Base-by-base conservation (phyloP, 257 asterid genomes). In the Jacaranda copaia region DNA sequence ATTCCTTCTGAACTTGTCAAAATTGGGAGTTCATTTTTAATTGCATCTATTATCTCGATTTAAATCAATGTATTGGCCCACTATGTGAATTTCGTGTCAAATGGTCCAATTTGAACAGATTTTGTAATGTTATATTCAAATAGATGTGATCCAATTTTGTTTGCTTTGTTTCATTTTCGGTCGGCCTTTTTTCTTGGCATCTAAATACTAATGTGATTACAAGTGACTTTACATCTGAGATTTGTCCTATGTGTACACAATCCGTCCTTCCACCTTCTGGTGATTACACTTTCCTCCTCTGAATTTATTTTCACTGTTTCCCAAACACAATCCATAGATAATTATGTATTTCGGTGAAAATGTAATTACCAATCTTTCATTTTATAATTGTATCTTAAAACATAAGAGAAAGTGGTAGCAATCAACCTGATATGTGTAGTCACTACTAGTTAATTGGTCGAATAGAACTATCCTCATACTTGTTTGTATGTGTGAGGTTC, bases 91-190 rank as follows among this genome's bases (percentile, higher is more conserved):
- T 46, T 73, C 36, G 39, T 56, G 56, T 67, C 13, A 57, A 79
- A 68, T 74, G 74, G 79, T 66, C 79, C 76, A 48, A 58, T 58
- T 74, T 48, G 42, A 59, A 40, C 36, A 46, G 18, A 36, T 19
- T 58, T 73, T 51, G 16, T 55, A 59, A 57, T 25, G 67, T 39
- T 48, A 46, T 56, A 18, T 4, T 1, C 40, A 72, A n/a, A n/a
- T 72, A 13, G 79, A 66, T 79, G 63, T 43, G 16, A 65, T 65
- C 25, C 25, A 57, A 58, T 73, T 74, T 80, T 68, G 77, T 60
- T 74, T 52, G 70, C 80, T 80, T 75, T 80, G 75, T 53, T 69
- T 80, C 80, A 80, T 80, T 80, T 74, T 80, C 77, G 36, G 8
- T 7, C 2, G 5, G 12, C 48, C 49, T 62, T 61, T 68, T 68